Conservation (phyloP, 306 rosid species). For the Dryas alaskensis region DNA sequence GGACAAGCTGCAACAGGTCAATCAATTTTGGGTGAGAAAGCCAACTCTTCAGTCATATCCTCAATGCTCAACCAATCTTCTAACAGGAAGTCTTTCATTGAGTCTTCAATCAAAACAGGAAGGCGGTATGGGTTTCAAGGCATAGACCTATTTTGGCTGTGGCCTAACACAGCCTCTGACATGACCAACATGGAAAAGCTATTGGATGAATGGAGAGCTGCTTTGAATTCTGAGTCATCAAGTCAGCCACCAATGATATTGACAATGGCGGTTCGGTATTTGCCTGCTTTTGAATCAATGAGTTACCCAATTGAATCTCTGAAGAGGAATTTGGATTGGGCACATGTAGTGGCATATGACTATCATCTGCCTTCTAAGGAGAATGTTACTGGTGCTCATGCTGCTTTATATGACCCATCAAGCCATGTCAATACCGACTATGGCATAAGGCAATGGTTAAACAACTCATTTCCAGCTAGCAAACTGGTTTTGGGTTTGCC, state of each 20-base stretch:
- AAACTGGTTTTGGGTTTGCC: constrained; percentile 43
- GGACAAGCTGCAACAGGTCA: background rate
- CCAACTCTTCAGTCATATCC: constrained; percentile 1
- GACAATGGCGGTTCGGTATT: constrained; percentile 37
- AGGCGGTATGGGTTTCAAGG: constrained; percentile 44
- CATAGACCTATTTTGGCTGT: constrained; percentile 44
- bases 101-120: constrained; percentile 44
- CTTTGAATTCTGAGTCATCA: constrained; percentile 26
- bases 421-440: constrained; percentile 18
- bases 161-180: constrained; percentile 14
- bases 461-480: constrained; percentile 17
- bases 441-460: constrained; percentile 35
- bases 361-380: constrained; percentile 14
- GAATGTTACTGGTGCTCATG: constrained; percentile 12
- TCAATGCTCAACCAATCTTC: constrained; percentile 26
- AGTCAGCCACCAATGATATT: constrained; percentile 19
- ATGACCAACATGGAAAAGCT: constrained; percentile 35
- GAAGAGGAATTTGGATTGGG: constrained; percentile 27
- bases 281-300: constrained; percentile 7
- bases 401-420: constrained; percentile 24
- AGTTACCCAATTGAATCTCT: constrained; percentile 23
- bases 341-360: constrained; percentile 37
- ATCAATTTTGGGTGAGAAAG: constrained; percentile 21
- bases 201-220: constrained; percentile 42
- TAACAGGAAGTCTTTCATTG: constrained; percentile 43